Base-by-base conservation (phyloP, 164 flowering plant species). In the Vitis riparia region DNA sequence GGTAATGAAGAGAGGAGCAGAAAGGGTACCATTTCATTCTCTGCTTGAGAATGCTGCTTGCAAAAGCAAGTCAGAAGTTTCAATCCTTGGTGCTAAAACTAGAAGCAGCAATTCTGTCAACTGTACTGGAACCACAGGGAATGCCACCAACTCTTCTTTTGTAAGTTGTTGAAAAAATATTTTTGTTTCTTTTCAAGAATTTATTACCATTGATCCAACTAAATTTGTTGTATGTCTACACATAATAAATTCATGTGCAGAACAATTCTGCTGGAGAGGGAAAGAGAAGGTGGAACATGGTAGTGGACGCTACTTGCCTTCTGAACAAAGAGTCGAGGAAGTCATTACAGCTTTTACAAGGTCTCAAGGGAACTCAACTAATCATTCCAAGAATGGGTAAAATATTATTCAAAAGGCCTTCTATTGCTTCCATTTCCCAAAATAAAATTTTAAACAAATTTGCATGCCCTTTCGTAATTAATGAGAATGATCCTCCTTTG, bases 361-460 rank as follows among this genome's bases (percentile, higher is more conserved):
- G 99, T 73, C 81, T 93, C 60, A 86, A 78, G 67, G 89, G 95
- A 65, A 95, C 97, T 68, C 87, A 69, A 13, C 81, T 95, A 57
- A 76, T 93, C 70, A 84, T 95, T 71, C 99, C 99, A 32, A 84
- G 87, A 79, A 84, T 82, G 73, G 97, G 99, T 93, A 91, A 75
- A 37, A 37, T 37, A 37, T 37, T 6, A 37, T 37, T 37, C 7
- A 37, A 37, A 37, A 37, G 44, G 44, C 7, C 44, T 37, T 37
- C 44, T 37, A 37, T 23, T 37, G 44, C 44, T 37, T 52, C 27
- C 27, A 44, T 51, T 49, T 65, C 9, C 52, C 17, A 0, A 23
- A 10, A 12, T 16, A 14, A 15, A 11, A 8, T 59, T 48, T 6
- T 66, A 53, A 49, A 23, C 37, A 7, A 13, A 32, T 30, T 44